Evolutionary conservation across 2,329 filamentous ascomycete genomes (phyloP).

Genomic region (Microdochium trichocladiopsis): DNA sequence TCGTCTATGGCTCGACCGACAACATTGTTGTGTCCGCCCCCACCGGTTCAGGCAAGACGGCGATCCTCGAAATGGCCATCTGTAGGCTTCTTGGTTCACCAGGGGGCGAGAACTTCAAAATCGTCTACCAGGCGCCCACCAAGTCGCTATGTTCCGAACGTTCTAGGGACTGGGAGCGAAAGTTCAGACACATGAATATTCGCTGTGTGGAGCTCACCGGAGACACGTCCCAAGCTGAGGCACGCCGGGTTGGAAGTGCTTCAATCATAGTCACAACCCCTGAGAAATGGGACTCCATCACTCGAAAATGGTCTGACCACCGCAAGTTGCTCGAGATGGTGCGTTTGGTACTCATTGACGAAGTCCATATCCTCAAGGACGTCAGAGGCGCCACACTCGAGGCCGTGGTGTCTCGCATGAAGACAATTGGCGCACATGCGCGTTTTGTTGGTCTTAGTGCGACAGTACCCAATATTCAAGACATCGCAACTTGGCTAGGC

Average conservation of each 20-base stretch:
- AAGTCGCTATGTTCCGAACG: constrained; percentile 77
- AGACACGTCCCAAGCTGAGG: constrained; percentile 63
- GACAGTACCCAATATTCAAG: constrained; percentile 74
- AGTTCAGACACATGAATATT: constrained; percentile 62
- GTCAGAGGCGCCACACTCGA: constrained; percentile 72
- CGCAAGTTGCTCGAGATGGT: constrained; percentile 66
- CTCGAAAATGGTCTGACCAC: constrained; percentile 80
- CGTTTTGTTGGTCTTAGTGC: constrained; percentile 78
- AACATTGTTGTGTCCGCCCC: constrained; percentile 78
- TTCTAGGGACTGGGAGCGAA: constrained; percentile 68
- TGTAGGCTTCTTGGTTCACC: constrained; percentile 58
- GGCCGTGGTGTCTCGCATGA: constrained; percentile 82
- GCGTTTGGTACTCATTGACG: constrained; percentile 77
- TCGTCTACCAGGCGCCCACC: constrained; percentile 79
- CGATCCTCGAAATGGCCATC: constrained; percentile 73
- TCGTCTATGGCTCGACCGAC: constrained; percentile 59
- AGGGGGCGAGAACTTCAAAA: constrained; percentile 60
- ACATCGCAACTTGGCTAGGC: constrained; percentile 76
- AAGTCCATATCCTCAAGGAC: constrained; percentile 82
- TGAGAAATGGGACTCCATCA: constrained; percentile 89
- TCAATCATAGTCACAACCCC: constrained; percentile 83
- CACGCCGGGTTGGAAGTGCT: constrained; percentile 63
- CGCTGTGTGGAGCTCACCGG: constrained; percentile 74
- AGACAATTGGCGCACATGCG: constrained; percentile 66
- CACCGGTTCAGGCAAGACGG: constrained; percentile 82